Base-by-base conservation (phyloP, 2,329 filamentous ascomycete species). In the Talaromyces marneffei region DNA sequence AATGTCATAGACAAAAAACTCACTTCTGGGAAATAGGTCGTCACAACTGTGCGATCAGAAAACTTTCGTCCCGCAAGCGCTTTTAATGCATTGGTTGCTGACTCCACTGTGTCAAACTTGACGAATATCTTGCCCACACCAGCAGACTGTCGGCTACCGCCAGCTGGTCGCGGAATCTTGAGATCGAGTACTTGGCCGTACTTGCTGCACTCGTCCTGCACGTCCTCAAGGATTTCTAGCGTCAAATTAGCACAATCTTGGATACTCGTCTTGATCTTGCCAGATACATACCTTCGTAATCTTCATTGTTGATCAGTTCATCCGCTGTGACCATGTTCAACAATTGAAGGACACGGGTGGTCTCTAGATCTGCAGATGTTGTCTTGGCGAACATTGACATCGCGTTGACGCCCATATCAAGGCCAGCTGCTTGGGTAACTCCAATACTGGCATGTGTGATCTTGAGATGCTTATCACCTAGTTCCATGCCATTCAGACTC, bases 241-340 rank as follows among this genome's bases (percentile, higher is more conserved):
- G 12, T 18, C 57, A 59, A 61, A 57, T 25, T 60, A 64, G 7
- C 54, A 35, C 14, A 48, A 39, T 33, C 10, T 3, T 23, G 18
- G 14, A 10, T 1, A 20, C 31, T 44, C n/a, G 35, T 33, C 35
- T 48, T 23, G 12, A 48, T 10, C n/a, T n/a, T n/a, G n/a, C n/a
- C n/a, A n/a, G n/a, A 25, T 12, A 58, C 80, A 71, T 82, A 92
- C 93, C 93, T 77, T 97, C 90, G 71, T 97, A 97, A 71, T 99
- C 94, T 37, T 97, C 92, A 57, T 87, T 87, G 72, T 97, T 92
- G 77, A 97, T 86, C 25, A 99, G 80, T 77, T 99, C 94, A 69
- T 99, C 94, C 0, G 92, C 83, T 0, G 94, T 99, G 37, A 99
- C 93, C 94, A 99, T 99, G 80, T 99, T 99, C 71, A 99, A 85